phyloP scores from a whole-genome alignment of 2,329 filamentous ascomycete species.

The Alternaria panax region DNA sequence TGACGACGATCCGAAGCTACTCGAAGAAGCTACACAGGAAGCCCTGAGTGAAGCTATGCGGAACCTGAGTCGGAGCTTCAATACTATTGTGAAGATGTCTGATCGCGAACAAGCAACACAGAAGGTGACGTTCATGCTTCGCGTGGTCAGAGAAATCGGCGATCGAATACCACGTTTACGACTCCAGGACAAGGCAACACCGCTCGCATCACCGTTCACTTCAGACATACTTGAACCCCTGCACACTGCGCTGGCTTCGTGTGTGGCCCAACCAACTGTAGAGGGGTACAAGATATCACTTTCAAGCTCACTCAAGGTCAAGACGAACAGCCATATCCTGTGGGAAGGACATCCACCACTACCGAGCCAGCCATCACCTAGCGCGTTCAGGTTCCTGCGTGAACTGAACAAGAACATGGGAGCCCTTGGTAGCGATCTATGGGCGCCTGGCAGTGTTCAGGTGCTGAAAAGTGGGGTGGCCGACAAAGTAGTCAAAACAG shows the following conservation, averaged over 20 bases:
- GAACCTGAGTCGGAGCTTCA: conserved; percentile 65
- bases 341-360: conserved; percentile 83
- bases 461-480: conserved; percentile 68
- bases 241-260: conserved; percentile 66
- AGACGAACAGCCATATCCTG: conserved; percentile 69
- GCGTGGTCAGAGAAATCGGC: conserved; percentile 77
- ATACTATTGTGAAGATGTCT: conserved; percentile 57
- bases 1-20: conserved; percentile 71
- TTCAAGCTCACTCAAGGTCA: conserved; percentile 53
- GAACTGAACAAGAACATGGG: conserved; percentile 72
- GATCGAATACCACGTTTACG: conserved; percentile 54
- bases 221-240: conserved; percentile 68
- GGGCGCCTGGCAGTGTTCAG: conserved; percentile 73
- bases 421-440: conserved; percentile 76
- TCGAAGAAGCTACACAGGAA: conserved; percentile 67
- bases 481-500: conserved; percentile 55
- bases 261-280: conserved; percentile 61
- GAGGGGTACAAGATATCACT: conserved; percentile 54
- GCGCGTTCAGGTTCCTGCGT: conserved; percentile 74
- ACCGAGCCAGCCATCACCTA: conserved; percentile 79
- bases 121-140: conserved; percentile 69
- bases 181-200: conserved; percentile 41
- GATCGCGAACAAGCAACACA: conserved; percentile 46
- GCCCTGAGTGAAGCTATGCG: conserved; percentile 66
- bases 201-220: conserved; percentile 39